Percentiles rank a stretch among this genome's conserved stretches.
phyloP scores from a whole-genome alignment of 176 grass and related monocot species.

The Microstegium vimineum region DNA sequence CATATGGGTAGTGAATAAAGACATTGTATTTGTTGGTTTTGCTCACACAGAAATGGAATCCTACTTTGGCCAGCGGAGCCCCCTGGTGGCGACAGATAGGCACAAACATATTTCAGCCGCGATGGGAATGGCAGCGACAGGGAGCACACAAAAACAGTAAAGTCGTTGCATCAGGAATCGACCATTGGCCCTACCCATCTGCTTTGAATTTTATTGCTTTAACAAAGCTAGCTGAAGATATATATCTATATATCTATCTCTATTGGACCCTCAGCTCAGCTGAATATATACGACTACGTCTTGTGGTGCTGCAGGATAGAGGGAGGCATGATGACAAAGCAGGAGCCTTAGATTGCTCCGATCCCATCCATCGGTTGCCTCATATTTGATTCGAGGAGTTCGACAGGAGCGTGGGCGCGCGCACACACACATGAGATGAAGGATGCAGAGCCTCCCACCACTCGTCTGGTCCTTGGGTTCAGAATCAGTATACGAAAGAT shows the following conservation, averaged over 20 bases:
- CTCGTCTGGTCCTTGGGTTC: not conserved
- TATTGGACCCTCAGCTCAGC: too few relatives aligned
- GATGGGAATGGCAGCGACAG: not conserved
- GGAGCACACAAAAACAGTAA: not conserved
- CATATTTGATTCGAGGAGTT: constrained; percentile 16
- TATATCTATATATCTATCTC: not conserved
- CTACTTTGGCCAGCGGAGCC: not conserved
- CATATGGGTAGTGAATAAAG: not conserved
- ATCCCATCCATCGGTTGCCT: not conserved
- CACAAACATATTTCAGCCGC: not conserved
- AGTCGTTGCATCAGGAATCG: not conserved
- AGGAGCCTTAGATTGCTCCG: too few relatives aligned
- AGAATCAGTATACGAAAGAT: not conserved
- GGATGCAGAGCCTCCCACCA: too few relatives aligned
- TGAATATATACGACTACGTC: too few relatives aligned
- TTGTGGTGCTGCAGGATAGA: too few relatives aligned
- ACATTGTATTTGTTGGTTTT: not conserved
- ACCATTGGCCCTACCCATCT: not conserved
- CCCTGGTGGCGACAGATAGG: not conserved
- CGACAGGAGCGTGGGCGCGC: too few relatives aligned
- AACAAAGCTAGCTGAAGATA: not conserved
- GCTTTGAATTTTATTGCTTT: not conserved
- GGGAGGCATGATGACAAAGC: too few relatives aligned
- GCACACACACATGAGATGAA: too few relatives aligned
- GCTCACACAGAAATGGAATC: not conserved